phyloP scores from a whole-genome alignment of 768 basidiomycete genomes.

The Hemileccinum impolitum region DNA sequence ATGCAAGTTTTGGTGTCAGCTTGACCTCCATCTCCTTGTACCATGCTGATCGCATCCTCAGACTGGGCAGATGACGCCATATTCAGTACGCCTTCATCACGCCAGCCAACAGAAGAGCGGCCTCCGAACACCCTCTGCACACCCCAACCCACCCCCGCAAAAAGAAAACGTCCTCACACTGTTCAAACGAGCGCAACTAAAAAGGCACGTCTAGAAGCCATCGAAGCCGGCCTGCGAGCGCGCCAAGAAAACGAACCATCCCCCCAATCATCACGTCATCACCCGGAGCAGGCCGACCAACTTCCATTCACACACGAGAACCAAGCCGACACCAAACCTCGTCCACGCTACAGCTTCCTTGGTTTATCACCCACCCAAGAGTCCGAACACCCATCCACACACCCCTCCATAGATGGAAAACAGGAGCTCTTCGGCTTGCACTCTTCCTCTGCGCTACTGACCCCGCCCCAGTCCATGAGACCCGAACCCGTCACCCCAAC shows the following conservation, averaged over 20 bases:
- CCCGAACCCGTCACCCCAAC: too few relatives aligned
- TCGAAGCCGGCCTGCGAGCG: constrained; percentile 12
- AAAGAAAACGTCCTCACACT: too few relatives aligned
- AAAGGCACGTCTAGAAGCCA: constrained; percentile 5
- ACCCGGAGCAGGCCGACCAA: neutral
- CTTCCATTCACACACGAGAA: constrained; percentile 15
- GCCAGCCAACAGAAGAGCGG: constrained; percentile 2
- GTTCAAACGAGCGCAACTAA: too few relatives aligned
- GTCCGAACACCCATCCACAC: constrained; percentile 16
- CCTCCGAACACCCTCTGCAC: neutral
- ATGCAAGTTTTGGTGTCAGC: constrained; percentile 38
- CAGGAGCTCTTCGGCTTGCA: neutral
- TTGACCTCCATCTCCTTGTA: neutral
- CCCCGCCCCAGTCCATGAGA: constrained; percentile 21
- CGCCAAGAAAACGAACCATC: neutral
- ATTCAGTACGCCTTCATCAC: constrained; percentile 2
- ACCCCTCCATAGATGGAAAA: neutral
- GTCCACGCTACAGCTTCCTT: constrained; percentile 19
- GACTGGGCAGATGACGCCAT: constrained; percentile 33
- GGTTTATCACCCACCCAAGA: constrained; percentile 14
- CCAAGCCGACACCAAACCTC: neutral
- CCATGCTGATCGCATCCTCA: constrained; percentile 13
- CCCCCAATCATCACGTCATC: neutral
- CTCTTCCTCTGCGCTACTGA: neutral
- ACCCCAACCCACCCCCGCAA: constrained; percentile 4